Evolutionary conservation across 805 yeast genomes (phyloP).

Genomic region (Candida ulmi): DNA sequence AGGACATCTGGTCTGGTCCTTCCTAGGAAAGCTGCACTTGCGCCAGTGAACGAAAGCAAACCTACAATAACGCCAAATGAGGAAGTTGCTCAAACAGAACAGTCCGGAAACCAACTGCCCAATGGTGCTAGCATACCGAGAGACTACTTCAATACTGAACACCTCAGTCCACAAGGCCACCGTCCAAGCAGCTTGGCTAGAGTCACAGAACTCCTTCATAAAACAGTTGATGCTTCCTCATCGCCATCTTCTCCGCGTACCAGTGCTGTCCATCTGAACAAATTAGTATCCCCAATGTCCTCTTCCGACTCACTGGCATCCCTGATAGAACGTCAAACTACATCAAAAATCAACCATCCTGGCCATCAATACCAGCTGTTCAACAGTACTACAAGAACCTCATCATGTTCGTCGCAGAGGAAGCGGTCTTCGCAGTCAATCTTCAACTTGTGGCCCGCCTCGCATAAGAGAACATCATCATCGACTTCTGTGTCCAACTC

Average conservation of each 20-base stretch:
- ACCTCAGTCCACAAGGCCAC: slow-evolving; percentile 1
- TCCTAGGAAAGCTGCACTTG: background rate
- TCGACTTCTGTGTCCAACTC: background rate
- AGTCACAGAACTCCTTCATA: slow-evolving; percentile 15
- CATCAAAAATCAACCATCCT: slow-evolving; percentile 37
- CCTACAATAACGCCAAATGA: too few species aligned
- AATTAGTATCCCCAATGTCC: slow-evolving; percentile 20
- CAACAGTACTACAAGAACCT: slow-evolving; percentile 2
- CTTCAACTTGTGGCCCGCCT: slow-evolving; percentile 8
- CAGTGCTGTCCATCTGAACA: background rate
- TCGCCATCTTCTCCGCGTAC: slow-evolving; percentile 10
- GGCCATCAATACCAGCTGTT: slow-evolving; percentile 31
- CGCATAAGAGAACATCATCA: background rate
- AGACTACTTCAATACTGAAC: slow-evolving; percentile 2
- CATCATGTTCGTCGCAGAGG: background rate
- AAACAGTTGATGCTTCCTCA: slow-evolving; percentile 10
- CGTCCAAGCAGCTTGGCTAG: slow-evolving; percentile 10
- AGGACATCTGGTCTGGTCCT: background rate
- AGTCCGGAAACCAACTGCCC: background rate
- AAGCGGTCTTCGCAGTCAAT: slow-evolving; percentile 15
- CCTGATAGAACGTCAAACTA: slow-evolving; percentile 34
- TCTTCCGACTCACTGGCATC: slow-evolving; percentile 33
- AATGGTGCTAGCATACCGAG: slow-evolving; percentile 1
- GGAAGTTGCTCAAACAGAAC: too few species aligned
- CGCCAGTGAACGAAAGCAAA: background rate